Evolutionary conservation across 2,329 filamentous ascomycete genomes (phyloP).

Genomic region (Coniochaeta sp.): DNA sequence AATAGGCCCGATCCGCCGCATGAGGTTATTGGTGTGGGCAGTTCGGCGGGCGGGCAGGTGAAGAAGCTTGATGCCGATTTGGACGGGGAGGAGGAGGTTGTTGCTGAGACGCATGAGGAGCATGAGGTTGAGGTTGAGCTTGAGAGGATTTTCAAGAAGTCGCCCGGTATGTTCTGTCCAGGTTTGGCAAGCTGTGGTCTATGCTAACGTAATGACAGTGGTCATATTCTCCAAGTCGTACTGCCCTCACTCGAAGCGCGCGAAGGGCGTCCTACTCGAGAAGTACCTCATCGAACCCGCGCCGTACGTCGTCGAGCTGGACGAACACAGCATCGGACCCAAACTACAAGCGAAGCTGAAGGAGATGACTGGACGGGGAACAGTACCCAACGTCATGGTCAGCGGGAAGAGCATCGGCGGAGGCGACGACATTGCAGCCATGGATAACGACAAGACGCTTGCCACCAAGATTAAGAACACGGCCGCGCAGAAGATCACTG

Average conservation of each 20-base stretch:
- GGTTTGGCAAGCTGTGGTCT: background rate
- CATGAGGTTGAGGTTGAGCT: slow-evolving; percentile 64
- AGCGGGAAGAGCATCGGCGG: slow-evolving; percentile 86
- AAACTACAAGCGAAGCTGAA: slow-evolving; percentile 65
- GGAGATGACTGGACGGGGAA: slow-evolving; percentile 70
- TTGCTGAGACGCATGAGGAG: slow-evolving; percentile 48
- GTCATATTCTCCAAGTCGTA: slow-evolving; percentile 96
- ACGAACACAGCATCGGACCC: slow-evolving; percentile 68
- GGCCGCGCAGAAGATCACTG: slow-evolving; percentile 58
- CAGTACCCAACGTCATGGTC: slow-evolving; percentile 88
- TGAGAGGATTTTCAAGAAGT: slow-evolving; percentile 72
- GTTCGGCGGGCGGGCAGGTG: slow-evolving; percentile 44
- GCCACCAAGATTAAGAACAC: slow-evolving; percentile 65
- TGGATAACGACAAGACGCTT: slow-evolving; percentile 62
- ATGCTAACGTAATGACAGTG: slow-evolving; percentile 42
- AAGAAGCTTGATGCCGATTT: slow-evolving; percentile 23
- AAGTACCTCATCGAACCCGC: slow-evolving; percentile 76
- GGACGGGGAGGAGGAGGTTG: slow-evolving; percentile 30
- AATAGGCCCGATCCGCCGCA: slow-evolving; percentile 52
- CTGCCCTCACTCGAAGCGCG: slow-evolving; percentile 78
- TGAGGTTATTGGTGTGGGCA: slow-evolving; percentile 52
- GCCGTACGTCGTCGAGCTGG: slow-evolving; percentile 86
- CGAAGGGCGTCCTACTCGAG: slow-evolving; percentile 77
- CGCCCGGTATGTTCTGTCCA: slow-evolving; percentile 59
- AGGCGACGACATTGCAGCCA: slow-evolving; percentile 71